Evolutionary conservation across 2,329 filamentous ascomycete genomes (phyloP), one percentile per base, ranked within the genome.

Genomic region (Ambrosiella cleistominuta): DNA sequence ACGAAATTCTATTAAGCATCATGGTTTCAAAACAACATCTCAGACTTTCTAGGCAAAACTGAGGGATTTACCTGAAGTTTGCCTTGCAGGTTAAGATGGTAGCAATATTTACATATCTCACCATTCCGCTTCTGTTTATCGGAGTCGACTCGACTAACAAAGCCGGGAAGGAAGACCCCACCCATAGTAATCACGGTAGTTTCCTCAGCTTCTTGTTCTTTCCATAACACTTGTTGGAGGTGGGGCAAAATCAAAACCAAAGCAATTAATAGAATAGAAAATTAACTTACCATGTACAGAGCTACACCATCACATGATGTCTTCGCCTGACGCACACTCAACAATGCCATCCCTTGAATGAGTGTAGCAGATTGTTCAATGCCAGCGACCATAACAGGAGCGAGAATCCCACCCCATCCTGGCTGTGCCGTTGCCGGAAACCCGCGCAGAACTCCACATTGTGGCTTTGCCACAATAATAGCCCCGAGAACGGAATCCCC

Each of bases 261-360:
- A 17, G 40, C 17, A 1, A 1, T 11, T 19, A 15, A 38, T 7
- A 7, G 7, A 45, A 57, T 15, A 53, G 35, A 38, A 44, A 44
- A 44, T 5, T 54, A 11, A 75, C 83, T 74, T 71, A 93, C 88
- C 79, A 86, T 90, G 68, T 88, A 88, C 60, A 95, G 70, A 52
- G 94, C 73, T 56, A 84, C 86, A 60, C 82, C 82, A 62, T 79
- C 78, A 56, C 85, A 86, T 66, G 90, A 80, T 64, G 79, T 79
- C 69, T 90, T 91, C 68, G 88, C 86, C 70, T 93, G 88, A 59
- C 86, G 79, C 65, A 93, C 81, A 0, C 86, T 87, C 71, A 95
- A 80, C 61, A 94, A 70, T 94, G 39, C 39, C 39, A 42, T 11
- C n/a, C 39, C 39, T 42, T 42, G 39, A 12, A 42, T 2, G 3